These are phyloP conservation scores for Nemania sp. DNA, from an alignment of 2,329 filamentous ascomycete species.

Conservation along the genomic window DNA sequence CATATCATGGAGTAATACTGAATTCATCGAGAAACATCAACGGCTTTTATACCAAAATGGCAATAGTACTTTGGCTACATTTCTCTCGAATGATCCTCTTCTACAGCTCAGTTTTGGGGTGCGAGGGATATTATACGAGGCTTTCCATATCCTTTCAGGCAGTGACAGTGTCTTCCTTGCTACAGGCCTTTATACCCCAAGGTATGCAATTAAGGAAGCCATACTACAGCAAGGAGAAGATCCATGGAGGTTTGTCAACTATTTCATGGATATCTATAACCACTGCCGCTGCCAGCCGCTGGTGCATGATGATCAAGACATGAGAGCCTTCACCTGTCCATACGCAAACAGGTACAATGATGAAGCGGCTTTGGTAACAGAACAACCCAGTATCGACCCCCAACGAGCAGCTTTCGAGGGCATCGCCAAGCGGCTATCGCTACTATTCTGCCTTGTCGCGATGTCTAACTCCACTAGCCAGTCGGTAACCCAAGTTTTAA, in stretches of 20 bases:
- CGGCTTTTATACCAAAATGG: background rate
- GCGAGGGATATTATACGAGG: constrained; percentile 11
- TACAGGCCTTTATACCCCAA: constrained; percentile 23
- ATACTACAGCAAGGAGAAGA: constrained; percentile 16
- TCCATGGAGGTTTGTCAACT: constrained; percentile 17
- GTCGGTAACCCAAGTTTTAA: constrained; percentile 8
- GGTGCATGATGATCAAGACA: background rate
- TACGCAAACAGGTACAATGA: background rate
- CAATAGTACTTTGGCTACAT: background rate
- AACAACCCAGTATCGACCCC: background rate
- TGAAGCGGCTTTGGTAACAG: background rate
- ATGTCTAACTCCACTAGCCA: constrained; percentile 5
- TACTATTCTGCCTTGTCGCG: constrained; percentile 24
- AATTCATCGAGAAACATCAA: constrained; percentile 2
- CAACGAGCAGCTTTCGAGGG: background rate
- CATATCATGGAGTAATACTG: constrained; percentile 27
- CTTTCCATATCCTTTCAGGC: constrained; percentile 15
- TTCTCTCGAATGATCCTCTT: constrained; percentile 25
- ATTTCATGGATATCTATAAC: constrained; percentile 16
- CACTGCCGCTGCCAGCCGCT: background rate
- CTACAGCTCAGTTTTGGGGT: constrained; percentile 31
- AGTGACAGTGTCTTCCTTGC: constrained; percentile 28
- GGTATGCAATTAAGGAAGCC: constrained; percentile 24
- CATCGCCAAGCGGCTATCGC: constrained; percentile 24
- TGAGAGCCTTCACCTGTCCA: background rate